Base-by-base conservation (phyloP, 768 basidiomycete species). In the Inosperma sp. region DNA sequence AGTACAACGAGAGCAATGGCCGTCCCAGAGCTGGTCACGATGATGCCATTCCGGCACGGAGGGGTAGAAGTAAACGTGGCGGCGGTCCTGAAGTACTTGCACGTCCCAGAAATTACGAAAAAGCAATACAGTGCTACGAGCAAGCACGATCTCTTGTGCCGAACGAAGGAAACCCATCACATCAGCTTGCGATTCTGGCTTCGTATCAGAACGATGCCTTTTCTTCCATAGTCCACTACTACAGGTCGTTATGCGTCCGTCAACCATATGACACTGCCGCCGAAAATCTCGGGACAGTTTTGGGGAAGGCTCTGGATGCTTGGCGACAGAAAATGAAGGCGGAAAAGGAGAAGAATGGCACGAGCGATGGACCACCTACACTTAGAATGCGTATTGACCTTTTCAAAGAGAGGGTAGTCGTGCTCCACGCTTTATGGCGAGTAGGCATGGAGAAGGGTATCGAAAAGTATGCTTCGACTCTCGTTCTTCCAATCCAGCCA, bases 151-250 rank as follows among this genome's bases (percentile, higher is more conserved):
- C 84, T 25, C 75, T 99, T 7, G 72, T 88, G 5, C 95, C 96
- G 0, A 76, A 86, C 49, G 90, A 95, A 56, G 96, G 95, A 57
- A 94, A 97, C 61, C 81, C 96, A 1, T 95, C 88, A 16, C 95
- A 98, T 65, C 96, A 98, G 66, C 82, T 98, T 16, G 96, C 95
- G 4, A 94, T 97, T 53, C 79, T 97, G 26, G 80, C 92, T 2
- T 83, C 86, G 4, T 94, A 96, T 65, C 76, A 86, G 58, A 77
- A 79, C 54, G 92, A 98, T 67, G 73, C 79, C n/a, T 93, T 95
- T 60, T 69, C 73, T 26, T 84, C 89, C 25, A 71, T 91, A 7
- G 78, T 88, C 45, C 86, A 93, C 67, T 95, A 97, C 66, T 93
- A 93, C 63, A 85, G 93, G 25, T 89, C 95, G 2, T 74, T 98